Evolutionary conservation across 192 early-diverging fungal genomes (phyloP).

Genomic region (Rhizophagus sp.): DNA sequence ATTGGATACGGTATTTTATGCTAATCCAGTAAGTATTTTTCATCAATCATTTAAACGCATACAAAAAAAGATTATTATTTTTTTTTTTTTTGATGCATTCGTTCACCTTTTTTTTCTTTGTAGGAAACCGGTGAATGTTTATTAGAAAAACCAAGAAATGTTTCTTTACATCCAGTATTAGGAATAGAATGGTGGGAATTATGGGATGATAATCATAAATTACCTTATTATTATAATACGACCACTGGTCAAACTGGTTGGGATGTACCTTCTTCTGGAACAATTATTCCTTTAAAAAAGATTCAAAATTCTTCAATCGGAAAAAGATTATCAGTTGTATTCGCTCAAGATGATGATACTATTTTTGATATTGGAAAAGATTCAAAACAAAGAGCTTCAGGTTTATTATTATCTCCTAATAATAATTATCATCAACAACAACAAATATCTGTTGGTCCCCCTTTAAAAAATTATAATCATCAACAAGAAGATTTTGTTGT

Average conservation of each 20-base stretch:
- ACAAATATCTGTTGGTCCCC: not conserved
- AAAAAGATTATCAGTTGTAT: conserved; percentile 69
- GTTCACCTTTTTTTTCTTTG: no score
- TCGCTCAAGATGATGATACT: conserved; percentile 29
- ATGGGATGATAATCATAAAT: conserved; percentile 78
- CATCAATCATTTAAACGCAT: no score
- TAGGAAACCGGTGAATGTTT: not conserved
- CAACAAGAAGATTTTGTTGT: not conserved
- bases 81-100: no score
- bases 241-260: conserved; percentile 86
- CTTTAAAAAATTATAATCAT: not conserved
- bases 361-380: not conserved
- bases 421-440: not conserved
- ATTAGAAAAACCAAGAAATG: not conserved
- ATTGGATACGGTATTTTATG: conserved; percentile 64
- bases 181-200: conserved; percentile 96
- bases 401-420: not conserved
- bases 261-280: conserved; percentile 70
- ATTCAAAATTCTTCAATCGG: conserved; percentile 74
- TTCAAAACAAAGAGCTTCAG: not conserved
- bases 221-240: conserved; percentile 95
- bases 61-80: no score
- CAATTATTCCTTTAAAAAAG: conserved; percentile 71
- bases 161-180: conserved; percentile 12
- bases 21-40: conserved; percentile 58